Base-by-base conservation (phyloP, 441 rosid genomes). In the Euphorbia schlechtendalii region DNA sequence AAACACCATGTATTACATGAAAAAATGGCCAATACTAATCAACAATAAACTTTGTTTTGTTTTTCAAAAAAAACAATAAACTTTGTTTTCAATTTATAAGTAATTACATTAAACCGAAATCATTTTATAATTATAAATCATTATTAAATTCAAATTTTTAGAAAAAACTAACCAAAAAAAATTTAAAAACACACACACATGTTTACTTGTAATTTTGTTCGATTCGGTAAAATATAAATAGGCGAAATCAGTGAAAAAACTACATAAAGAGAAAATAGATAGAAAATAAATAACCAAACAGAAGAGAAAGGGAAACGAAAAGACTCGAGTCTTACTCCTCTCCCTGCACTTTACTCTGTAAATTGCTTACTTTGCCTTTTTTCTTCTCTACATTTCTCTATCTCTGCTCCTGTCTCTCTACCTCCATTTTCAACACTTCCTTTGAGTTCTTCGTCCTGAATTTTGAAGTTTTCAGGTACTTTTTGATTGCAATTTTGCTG, bases 321-420 rank as follows among this genome's bases (percentile, higher is more conserved):
- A 60, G 69, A 67, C 82, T 22, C 69, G 25, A 65, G 69, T n/a
- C 65, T 66, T 73, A 61, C 65, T 61, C 58, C 64, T 51, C 71
- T 69, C 65, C 66, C 71, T 64, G 61, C 70, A 46, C 49, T 61
- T 38, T 66, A 34, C 73, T 27, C 30, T 27, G 30, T 27, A 4
- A 27, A 27, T 27, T 27, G 30, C 30, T 27, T 27, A 1, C 30
- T 27, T 4, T 27, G 30, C 30, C 54, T 60, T 57, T 24, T 6
- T 55, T 53, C 3, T 2, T 27, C 9, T 40, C 3, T 65, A 10
- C 28, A 38, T 40, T 49, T 61, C 28, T 65, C 69, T 41, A 25
- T 56, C 52, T 25, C 65, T 63, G 8, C 53, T 46, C 28, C 57
- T 68, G 30, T 49, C 24, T 21, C 49, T 54, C 17, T 24, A 54